A percentile compares a stretch with the other conserved stretches of the same genome.
Evolutionary conservation across 1,284 basidiomycete genomes (phyloP).

Genomic region (Heterobasidion parviporum): DNA sequence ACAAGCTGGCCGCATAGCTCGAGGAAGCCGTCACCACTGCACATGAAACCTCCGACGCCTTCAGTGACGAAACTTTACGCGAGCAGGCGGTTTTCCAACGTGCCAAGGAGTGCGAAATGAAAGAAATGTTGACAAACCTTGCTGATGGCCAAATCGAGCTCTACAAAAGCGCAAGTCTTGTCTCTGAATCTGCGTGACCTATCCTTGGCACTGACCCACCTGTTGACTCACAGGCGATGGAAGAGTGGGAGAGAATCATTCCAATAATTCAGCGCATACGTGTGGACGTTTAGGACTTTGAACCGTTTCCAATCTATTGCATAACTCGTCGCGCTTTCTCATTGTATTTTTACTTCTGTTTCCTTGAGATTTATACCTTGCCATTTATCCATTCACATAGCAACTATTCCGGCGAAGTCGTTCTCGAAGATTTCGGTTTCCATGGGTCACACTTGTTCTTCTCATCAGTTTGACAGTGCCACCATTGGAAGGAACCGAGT

Average conservation of each 20-base stretch:
- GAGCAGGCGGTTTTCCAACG: constrained; percentile 89
- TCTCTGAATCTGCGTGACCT: constrained; percentile 3
- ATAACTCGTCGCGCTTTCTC: constrained; percentile 11
- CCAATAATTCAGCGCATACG: constrained; percentile 81
- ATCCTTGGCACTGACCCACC: constrained; percentile 3
- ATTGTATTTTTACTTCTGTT: constrained; percentile 10
- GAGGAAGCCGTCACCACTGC: constrained; percentile 94
- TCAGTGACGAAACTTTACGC: constrained; percentile 87
- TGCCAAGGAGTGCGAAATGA: constrained; percentile 92
- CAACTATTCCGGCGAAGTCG: too few relatives aligned
- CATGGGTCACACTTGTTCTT: too few relatives aligned
- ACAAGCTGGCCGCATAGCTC: constrained; percentile 41
- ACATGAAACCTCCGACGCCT: constrained; percentile 92
- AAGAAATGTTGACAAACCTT: constrained; percentile 82
- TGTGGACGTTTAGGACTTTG: constrained; percentile 60
- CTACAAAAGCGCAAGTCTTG: constrained; percentile 68
- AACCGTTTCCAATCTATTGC: constrained; percentile 18
- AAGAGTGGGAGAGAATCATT: constrained; percentile 90
- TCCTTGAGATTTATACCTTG: neutral
- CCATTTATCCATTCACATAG: neutral
- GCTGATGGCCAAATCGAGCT: constrained; percentile 95
- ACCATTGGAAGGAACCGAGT: too few relatives aligned
- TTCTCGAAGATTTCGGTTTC: too few relatives aligned
- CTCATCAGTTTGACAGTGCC: too few relatives aligned
- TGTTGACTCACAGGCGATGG: constrained; percentile 55